phyloP scores from a whole-genome alignment of 306 rosid species.

The Pyrus communis region DNA sequence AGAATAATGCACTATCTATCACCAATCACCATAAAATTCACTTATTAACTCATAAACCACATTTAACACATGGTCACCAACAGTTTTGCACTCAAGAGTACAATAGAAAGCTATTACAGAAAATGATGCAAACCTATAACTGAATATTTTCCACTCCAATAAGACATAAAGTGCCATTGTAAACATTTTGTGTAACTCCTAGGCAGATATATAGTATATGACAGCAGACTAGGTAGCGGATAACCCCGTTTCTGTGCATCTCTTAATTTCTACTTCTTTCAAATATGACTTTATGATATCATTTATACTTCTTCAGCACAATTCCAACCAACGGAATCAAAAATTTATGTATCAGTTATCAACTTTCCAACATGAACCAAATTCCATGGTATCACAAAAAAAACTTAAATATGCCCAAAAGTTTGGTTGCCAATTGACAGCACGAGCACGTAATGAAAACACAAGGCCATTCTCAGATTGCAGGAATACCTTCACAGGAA shows the following conservation, averaged over 20 bases:
- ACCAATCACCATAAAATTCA: not conserved
- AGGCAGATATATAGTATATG: not conserved
- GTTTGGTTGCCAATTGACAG: not conserved
- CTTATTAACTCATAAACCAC: not conserved
- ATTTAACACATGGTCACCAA: not conserved
- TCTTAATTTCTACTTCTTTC: not conserved
- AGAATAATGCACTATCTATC: not conserved
- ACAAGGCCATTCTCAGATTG: not conserved
- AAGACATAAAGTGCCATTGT: not conserved
- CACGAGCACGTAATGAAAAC: not conserved
- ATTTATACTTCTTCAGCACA: not conserved
- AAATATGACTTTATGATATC: not conserved
- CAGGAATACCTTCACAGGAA: conserved; percentile 56
- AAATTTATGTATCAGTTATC: not conserved
- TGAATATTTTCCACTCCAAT: not conserved
- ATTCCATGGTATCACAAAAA: not conserved
- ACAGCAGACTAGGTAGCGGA: not conserved
- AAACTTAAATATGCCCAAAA: not conserved
- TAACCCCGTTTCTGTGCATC: not conserved
- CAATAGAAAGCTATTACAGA: not conserved
- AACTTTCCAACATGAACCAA: not conserved
- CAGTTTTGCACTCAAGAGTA: not conserved
- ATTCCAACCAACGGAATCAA: no score
- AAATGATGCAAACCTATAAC: not conserved
- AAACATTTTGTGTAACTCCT: not conserved